These are phyloP conservation scores for Penicillium concentricum DNA, from an alignment of 2,329 filamentous ascomycete species.

Conservation along the genomic window DNA sequence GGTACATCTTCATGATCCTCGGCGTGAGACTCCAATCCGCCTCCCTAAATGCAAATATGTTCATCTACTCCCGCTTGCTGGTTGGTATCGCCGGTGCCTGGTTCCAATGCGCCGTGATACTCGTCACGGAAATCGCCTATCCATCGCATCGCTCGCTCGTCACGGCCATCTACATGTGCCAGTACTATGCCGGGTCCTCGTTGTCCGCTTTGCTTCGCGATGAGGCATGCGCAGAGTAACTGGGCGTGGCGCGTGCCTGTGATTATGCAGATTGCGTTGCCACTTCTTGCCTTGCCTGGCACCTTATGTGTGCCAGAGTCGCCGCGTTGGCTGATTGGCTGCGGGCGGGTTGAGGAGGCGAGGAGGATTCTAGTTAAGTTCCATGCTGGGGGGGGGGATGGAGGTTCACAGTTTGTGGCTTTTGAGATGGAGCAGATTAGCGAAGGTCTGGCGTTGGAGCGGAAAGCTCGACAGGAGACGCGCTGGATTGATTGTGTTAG, in stretches of 20 bases:
- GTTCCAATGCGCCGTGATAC: slow-evolving; percentile 29
- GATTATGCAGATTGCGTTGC: slow-evolving; percentile 11
- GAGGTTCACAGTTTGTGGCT: slow-evolving; percentile 5
- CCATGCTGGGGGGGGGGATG: slow-evolving; percentile 16
- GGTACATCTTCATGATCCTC: slow-evolving; percentile 30
- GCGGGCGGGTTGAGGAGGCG: slow-evolving; percentile 2
- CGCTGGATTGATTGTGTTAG: slow-evolving; percentile 7
- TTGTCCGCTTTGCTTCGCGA: slow-evolving; percentile 13
- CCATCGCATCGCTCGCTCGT: slow-evolving; percentile 35
- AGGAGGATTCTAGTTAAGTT: slow-evolving; percentile 1
- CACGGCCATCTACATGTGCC: slow-evolving; percentile 33
- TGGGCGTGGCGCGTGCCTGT: slow-evolving; percentile 16
- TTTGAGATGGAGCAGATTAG: slow-evolving; percentile 15
- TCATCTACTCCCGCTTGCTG: slow-evolving; percentile 34
- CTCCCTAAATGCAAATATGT: slow-evolving; percentile 20
- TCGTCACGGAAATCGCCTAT: slow-evolving; percentile 46
- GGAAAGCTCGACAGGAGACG: not conserved
- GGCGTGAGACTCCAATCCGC: slow-evolving; percentile 25
- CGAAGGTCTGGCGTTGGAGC: not conserved
- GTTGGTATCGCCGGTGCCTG: slow-evolving; percentile 35
- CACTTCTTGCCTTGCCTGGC: slow-evolving; percentile 6
- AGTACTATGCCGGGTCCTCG: slow-evolving; percentile 29
- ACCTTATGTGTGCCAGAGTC: slow-evolving; percentile 3
- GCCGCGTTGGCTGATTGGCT: slow-evolving; percentile 11
- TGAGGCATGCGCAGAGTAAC: not conserved